Percentiles rank a stretch among this genome's conserved stretches.
Conservation (phyloP, 1,139 yeast species). For the Yamadazyma trypodendri region DNA sequence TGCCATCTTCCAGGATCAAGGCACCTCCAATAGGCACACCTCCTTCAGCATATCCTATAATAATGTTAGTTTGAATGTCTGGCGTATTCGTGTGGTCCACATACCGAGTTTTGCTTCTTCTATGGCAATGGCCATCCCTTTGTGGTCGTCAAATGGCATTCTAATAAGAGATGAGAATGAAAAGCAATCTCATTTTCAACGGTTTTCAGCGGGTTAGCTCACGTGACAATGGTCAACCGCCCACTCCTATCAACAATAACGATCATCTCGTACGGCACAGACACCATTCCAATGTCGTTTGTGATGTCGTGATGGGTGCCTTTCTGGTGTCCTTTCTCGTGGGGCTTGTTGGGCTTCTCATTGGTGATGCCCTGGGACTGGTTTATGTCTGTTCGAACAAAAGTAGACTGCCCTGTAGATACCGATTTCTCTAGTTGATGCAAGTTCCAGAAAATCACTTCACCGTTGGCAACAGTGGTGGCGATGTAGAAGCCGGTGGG, state of each 20-base stretch:
- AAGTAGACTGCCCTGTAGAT: slow-evolving; percentile 17
- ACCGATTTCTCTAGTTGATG: slow-evolving; percentile 24
- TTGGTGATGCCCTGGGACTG: slow-evolving; percentile 10
- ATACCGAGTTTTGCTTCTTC: slow-evolving; percentile 68
- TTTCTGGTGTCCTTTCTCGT: neutral
- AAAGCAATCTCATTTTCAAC: slow-evolving; percentile 1
- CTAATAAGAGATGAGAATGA: neutral
- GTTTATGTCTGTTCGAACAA: slow-evolving; percentile 12
- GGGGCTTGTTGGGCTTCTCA: slow-evolving; percentile 6
- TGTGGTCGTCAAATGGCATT: slow-evolving; percentile 59
- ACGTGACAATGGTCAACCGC: slow-evolving; percentile 47
- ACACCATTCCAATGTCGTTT: slow-evolving; percentile 44
- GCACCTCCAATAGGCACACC: slow-evolving; percentile 92
- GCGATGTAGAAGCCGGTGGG: slow-evolving; percentile 16
- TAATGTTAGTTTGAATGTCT: slow-evolving; percentile 15
- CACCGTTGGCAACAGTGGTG: slow-evolving; percentile 27
- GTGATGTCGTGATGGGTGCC: slow-evolving; percentile 39
- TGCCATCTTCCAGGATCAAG: slow-evolving; percentile 71
- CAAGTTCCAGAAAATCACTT: slow-evolving; percentile 35
- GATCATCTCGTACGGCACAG: slow-evolving; percentile 58
- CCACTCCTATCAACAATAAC: slow-evolving; percentile 67
- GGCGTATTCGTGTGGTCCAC: slow-evolving; percentile 21
- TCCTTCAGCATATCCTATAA: slow-evolving; percentile 66
- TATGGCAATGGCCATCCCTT: slow-evolving; percentile 67
- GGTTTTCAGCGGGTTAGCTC: neutral